These are phyloP conservation scores for Salvia hispanica DNA, from an alignment of 257 asterid species.

Conservation along the genomic window DNA sequence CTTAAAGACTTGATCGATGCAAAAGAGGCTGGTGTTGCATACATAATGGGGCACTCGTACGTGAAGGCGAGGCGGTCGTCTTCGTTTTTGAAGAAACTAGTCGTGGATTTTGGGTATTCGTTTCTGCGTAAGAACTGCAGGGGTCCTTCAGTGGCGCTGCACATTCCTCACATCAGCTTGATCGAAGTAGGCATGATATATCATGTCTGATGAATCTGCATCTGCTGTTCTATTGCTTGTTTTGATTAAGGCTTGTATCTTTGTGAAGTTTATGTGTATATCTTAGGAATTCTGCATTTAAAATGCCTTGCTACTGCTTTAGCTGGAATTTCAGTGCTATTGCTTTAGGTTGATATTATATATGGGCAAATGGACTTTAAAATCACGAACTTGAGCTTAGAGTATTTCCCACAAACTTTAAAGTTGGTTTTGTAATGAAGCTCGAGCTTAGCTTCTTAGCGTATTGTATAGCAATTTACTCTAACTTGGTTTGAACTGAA, in stretches of 20 bases:
- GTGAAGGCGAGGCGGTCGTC: conserved; percentile 83
- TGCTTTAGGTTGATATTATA: neutral
- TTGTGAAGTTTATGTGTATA: conserved; percentile 7
- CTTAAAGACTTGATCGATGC: conserved; percentile 77
- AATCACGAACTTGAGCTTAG: no score
- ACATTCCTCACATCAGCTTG: conserved; percentile 92
- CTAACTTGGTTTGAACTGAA: no score
- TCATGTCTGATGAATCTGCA: conserved; percentile 49
- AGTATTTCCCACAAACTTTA: no score
- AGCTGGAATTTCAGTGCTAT: neutral
- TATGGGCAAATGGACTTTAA: neutral
- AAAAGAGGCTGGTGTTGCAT: conserved; percentile 91
- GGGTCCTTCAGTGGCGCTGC: conserved; percentile 91
- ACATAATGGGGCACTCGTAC: conserved; percentile 91
- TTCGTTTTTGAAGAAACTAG: conserved; percentile 67
- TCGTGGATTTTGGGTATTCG: conserved; percentile 84
- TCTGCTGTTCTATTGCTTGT: neutral
- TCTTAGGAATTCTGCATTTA: conserved; percentile 9
- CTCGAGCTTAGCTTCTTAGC: neutral
- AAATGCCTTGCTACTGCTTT: neutral
- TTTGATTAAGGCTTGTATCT: neutral
- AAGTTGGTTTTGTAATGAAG: neutral
- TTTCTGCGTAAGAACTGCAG: conserved; percentile 91
- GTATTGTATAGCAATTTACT: no score
- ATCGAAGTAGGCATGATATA: conserved; percentile 97